phyloP scores from a whole-genome alignment of 345 rosid genomes.

The Turnera subulata region DNA sequence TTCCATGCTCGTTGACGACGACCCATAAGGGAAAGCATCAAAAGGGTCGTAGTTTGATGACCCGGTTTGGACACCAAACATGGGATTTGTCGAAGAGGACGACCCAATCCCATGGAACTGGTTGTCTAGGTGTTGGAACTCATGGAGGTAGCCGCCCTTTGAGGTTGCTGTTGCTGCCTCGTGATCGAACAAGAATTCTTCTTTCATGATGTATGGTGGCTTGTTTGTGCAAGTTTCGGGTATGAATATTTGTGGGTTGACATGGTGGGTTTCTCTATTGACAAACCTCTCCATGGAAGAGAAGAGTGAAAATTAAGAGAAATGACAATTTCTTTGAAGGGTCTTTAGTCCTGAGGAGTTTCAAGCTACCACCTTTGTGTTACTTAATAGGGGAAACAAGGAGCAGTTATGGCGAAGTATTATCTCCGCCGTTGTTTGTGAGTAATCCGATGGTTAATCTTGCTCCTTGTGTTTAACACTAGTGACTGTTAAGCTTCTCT shows the following conservation, averaged over 20 bases:
- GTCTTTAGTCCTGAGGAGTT: background rate
- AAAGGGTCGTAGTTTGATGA: conserved; percentile 36
- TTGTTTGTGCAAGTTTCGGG: conserved; percentile 2
- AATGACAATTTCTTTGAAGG: background rate
- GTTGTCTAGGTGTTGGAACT: conserved; percentile 42
- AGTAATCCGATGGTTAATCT: conserved; percentile 10
- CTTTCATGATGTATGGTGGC: conserved; percentile 24
- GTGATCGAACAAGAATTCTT: conserved; percentile 31
- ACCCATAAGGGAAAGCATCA: conserved; percentile 39
- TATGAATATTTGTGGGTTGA: conserved; percentile 7
- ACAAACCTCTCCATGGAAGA: conserved; percentile 5
- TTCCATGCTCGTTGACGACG: conserved; percentile 33
- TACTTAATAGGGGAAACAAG: conserved; percentile 4
- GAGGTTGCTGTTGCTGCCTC: conserved; percentile 27
- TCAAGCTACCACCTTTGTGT: background rate
- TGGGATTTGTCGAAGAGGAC: conserved; percentile 33
- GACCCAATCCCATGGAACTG: conserved; percentile 33
- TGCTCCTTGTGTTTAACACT: conserved; percentile 1
- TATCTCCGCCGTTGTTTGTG: conserved; percentile 11
- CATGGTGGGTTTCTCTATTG: background rate
- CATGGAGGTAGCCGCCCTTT: conserved; percentile 39
- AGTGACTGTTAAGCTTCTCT: conserved; percentile 11
- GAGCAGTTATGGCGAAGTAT: background rate
- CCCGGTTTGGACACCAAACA: conserved; percentile 30
- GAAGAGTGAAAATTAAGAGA: background rate